Evolutionary conservation across 371 early-diverging fungal species (phyloP).

Genomic region (Chytridium lagenaria): DNA sequence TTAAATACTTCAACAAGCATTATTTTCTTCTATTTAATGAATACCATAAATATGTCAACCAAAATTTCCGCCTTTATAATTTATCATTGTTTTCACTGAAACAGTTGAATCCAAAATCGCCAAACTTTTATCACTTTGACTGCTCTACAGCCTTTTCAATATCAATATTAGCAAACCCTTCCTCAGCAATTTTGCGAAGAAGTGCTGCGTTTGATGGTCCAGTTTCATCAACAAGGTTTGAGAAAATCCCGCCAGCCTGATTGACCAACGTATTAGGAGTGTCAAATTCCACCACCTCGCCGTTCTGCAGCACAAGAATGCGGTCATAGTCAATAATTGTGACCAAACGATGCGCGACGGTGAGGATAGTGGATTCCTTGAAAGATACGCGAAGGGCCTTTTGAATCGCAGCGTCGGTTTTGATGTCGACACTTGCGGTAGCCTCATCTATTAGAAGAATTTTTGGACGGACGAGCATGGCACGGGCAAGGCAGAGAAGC

Average conservation of each 20-base stretch:
- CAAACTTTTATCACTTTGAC: not conserved
- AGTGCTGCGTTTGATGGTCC: constrained; percentile 50
- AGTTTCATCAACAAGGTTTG: constrained; percentile 50
- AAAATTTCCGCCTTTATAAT: not conserved
- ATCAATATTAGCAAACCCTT: constrained; percentile 1
- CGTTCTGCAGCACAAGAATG: constrained; percentile 47
- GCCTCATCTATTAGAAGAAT: constrained; percentile 62
- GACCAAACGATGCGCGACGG: constrained; percentile 44
- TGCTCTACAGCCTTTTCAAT: not conserved
- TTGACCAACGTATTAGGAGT: constrained; percentile 40
- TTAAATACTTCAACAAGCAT: too few relatives aligned
- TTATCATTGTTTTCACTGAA: not conserved
- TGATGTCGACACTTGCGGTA: constrained; percentile 56
- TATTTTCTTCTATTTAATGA: constrained; percentile 14
- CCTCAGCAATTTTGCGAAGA: constrained; percentile 27
- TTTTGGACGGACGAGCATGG: constrained; percentile 51
- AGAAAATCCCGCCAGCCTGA: constrained; percentile 40
- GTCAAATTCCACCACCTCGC: constrained; percentile 45
- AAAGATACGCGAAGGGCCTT: constrained; percentile 78
- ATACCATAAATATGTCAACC: not conserved
- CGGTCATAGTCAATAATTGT: constrained; percentile 46
- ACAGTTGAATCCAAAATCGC: not conserved
- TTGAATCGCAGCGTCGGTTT: constrained; percentile 77
- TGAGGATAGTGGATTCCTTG: constrained; percentile 32
- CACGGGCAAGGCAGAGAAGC: constrained; percentile 62